A percentile compares a stretch with the other conserved stretches of the same genome.
Conservation (phyloP, 805 yeast species). For the Candida ipomoeae region DNA sequence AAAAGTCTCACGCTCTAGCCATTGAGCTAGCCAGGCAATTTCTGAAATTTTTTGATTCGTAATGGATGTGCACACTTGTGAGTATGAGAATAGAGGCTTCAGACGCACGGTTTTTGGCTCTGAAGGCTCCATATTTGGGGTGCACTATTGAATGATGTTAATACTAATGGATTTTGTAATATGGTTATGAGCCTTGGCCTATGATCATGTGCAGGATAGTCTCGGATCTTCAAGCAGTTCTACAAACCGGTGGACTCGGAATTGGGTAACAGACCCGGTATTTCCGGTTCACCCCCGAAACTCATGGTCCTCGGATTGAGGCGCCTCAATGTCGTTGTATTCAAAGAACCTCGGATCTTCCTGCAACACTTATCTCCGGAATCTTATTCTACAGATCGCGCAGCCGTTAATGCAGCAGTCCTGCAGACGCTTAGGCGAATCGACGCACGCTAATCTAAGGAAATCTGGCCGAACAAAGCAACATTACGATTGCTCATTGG, state of each 20-base stretch:
- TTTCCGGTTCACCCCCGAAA: too few species aligned
- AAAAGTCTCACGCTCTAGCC: conserved; percentile 25
- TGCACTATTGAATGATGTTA: too few species aligned
- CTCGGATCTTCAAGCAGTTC: too few species aligned
- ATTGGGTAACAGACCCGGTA: too few species aligned
- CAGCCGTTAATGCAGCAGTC: neutral
- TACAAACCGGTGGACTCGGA: too few species aligned
- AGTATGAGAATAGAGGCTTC: too few species aligned
- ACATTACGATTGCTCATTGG: neutral
- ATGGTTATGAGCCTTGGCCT: too few species aligned
- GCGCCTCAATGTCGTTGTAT: neutral
- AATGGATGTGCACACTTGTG: too few species aligned
- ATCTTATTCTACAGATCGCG: neutral
- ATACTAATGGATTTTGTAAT: too few species aligned
- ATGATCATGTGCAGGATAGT: too few species aligned
- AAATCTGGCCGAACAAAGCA: neutral
- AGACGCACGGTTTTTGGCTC: neutral
- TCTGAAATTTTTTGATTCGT: neutral
- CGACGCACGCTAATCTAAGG: neutral
- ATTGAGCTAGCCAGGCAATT: conserved; percentile 23
- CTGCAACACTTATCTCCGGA: neutral
- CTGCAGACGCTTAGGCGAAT: neutral
- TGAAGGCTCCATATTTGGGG: too few species aligned
- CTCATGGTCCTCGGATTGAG: neutral
- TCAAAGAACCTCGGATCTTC: too few species aligned